Evolutionary conservation across 2,329 filamentous ascomycete species (phyloP), one percentile per base, ranked within the genome.

Genomic region (Penicillium griseofulvum): DNA sequence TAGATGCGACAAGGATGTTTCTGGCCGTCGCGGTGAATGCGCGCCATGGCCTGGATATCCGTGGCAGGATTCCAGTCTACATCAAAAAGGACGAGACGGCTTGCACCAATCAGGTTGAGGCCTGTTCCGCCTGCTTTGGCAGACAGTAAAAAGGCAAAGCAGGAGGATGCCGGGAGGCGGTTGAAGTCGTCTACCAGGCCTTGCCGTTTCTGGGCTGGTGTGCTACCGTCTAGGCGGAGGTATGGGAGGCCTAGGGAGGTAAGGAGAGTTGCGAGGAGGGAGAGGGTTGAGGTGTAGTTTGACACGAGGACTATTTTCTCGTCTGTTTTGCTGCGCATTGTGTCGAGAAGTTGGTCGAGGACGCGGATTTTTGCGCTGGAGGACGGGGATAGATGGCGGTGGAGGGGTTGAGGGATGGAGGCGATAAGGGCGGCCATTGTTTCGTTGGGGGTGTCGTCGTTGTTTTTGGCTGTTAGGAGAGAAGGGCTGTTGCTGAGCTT

Each of bases 251-350:
- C 81, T 16, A 87, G 76, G 1, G 84, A 82, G 2, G 78, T 75
- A 4, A 90, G 77, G 2, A 89, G 79, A 3, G 78, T 80, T 41
- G 81, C 82, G 4, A 90, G 80, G 58, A 90, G 78, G 62, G 88
- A 85, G 10, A 90, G 79, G 0, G 87, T 90, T 10, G 85, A 84
- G 0, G 87, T 90, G 68, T 89, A 90, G 66, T 90, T 89, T 19
- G 87, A 89, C n/a, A 90, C 86, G 9, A 90, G 78, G 10, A 90
- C 86, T 24, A 90, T 82, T 65, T 90, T 90, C 64, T 90, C 87
- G 1, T 80, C 74, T 0, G 87, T 88, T 0, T 78, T 83, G 2
- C 76, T 80, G 46, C 80, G 81, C 24, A 90, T 79, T 11, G 78
- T 79, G 61, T 86, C 80, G 1, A 90, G 73, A 9, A 90, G 76